Evolutionary conservation across 106 monocot species (phyloP), one percentile per base, ranked within the genome.

Genomic region (Dioscorea alata): DNA sequence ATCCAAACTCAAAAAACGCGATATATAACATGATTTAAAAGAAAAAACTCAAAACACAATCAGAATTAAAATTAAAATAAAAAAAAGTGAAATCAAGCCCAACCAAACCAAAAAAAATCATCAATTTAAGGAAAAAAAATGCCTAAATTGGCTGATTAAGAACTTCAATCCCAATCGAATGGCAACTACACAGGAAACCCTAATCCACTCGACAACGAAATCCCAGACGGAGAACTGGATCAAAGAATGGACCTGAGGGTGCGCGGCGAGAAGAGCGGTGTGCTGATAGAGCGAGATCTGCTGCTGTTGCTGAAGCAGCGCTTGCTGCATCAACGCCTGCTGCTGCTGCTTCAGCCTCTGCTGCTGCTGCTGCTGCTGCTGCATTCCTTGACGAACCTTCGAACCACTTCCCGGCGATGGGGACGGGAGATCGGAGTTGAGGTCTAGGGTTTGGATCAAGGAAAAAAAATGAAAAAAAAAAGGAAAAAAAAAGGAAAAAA

Each of bases 261-360:
- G 74, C 14, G 67, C 59, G 48, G 67, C 66, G 31, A 74, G 57
- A 9, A 74, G 74, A 42, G 67, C 74, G 23, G 74, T 66, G 14
- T 74, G 74, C 60, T 74, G 74, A 18, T 59, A 23, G 22, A 74
- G 66, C 58, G 59, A 24, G 18, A 18, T 16, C 54, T 54, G 54
- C 59, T 74, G 73, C 67, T 67, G 74, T 12, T 59, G 59, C 22
- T 22, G 73, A 13, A 67, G 49, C 34, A 67, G 59, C 48, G 48
- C 34, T 24, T 74, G 74, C 67, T 59, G 66, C 59, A 59, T 22
- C 34, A 74, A 49, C 48, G 48, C 34, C 23, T 66, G 67, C 67
- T 67, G 74, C 59, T 74, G 73, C 59, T 67, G 74, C 73, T 57
- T 74, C 49, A 22, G 51, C 59, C 60, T 25, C 14, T 59, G 67